These are phyloP conservation scores for Coemansia sp. DNA, from an alignment of 192 early-diverging fungal species.

Conservation along the genomic window DNA sequence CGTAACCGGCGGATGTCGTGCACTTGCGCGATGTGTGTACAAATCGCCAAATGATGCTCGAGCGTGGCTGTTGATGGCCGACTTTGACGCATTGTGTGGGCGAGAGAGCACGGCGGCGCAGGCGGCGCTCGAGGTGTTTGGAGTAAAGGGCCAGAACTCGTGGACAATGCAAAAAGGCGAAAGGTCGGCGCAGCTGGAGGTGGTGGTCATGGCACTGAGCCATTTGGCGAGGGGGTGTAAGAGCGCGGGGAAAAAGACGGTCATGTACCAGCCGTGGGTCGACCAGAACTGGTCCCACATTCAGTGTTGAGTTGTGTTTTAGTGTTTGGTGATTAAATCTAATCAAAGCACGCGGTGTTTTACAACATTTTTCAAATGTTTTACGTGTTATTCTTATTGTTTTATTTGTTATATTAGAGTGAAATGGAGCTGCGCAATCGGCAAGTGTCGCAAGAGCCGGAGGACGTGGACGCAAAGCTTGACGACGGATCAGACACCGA, in stretches of 20 bases:
- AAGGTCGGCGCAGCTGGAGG: conserved; percentile 16
- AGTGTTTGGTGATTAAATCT: background rate
- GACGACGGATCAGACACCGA: background rate
- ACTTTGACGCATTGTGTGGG: conserved; percentile 14
- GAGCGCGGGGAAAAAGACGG: conserved; percentile 29
- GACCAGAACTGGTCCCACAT: conserved; percentile 14
- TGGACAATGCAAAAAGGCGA: conserved; percentile 20
- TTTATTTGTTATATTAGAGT: background rate
- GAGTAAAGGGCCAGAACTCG: conserved; percentile 23
- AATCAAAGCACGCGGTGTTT: background rate
- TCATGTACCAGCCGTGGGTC: conserved; percentile 47
- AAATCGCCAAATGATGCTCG: no score
- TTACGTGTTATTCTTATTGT: background rate
- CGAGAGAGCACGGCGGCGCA: background rate
- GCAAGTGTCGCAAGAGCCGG: background rate
- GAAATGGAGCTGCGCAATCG: conserved; percentile 10
- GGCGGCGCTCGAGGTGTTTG: conserved; percentile 22
- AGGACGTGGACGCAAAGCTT: background rate
- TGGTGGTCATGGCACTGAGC: conserved; percentile 9
- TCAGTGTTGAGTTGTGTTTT: no score
- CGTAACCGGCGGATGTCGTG: conserved; percentile 18
- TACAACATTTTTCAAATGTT: background rate
- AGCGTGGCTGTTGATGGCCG: conserved; percentile 33
- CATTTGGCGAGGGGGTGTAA: conserved; percentile 10
- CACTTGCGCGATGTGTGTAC: conserved; percentile 17